Percentiles rank a stretch among this genome's conserved stretches.
Conservation (phyloP, 139 green algal species). For the Nannochloris sp. region DNA sequence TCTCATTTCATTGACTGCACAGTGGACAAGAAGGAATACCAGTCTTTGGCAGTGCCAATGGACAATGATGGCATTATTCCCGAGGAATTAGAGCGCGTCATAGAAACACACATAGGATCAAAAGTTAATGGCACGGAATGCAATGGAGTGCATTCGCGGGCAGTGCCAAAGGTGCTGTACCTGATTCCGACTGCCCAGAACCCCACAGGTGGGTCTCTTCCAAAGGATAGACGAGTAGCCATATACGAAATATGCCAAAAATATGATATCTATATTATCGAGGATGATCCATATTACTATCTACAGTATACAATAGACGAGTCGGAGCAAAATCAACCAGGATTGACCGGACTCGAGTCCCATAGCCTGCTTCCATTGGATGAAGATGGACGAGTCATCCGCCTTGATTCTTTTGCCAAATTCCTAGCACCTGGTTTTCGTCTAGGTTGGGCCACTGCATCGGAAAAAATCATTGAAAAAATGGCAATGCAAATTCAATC, state of each 20-base stretch:
- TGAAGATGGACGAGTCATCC: slow-evolving; percentile 53
- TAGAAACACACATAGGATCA: slow-evolving; percentile 2
- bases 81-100: slow-evolving; percentile 17
- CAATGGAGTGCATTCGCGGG: background rate
- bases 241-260: slow-evolving; percentile 52
- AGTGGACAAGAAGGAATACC: slow-evolving; percentile 39
- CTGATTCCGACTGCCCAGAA: slow-evolving; percentile 66
- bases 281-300: slow-evolving; percentile 82
- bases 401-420: slow-evolving; percentile 73
- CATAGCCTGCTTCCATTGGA: slow-evolving; percentile 22
- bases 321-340: background rate
- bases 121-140: background rate
- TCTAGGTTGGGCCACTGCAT: slow-evolving; percentile 60
- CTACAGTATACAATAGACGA: slow-evolving; percentile 39
- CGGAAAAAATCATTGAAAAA: slow-evolving; percentile 22
- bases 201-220: slow-evolving; percentile 50
- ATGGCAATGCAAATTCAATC: slow-evolving; percentile 11
- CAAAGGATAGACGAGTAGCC: slow-evolving; percentile 30
- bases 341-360: background rate
- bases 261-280: slow-evolving; percentile 42
- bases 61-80: slow-evolving; percentile 52
- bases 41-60: slow-evolving; percentile 32
- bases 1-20: slow-evolving; percentile 48
- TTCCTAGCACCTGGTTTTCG: slow-evolving; percentile 48
- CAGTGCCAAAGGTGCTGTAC: slow-evolving; percentile 47